phyloP scores from a whole-genome alignment of 345 rosid genomes.

The Microcos paniculata region DNA sequence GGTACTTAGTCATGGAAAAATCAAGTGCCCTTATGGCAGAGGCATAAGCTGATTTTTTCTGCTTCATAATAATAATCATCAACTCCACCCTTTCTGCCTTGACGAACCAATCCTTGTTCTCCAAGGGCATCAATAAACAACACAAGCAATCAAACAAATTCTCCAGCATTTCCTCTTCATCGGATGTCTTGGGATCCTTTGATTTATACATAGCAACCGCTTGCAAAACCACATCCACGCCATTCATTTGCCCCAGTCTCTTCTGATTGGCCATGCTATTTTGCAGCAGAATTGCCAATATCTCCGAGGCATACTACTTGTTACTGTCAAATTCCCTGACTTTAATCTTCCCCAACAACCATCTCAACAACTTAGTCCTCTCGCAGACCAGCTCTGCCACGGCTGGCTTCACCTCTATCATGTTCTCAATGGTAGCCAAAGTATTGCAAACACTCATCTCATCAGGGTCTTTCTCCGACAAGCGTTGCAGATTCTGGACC shows the following conservation, averaged over 20 bases:
- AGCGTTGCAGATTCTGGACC: slow-evolving; percentile 85
- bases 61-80: slow-evolving; percentile 98
- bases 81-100: slow-evolving; percentile 97
- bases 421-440: slow-evolving; percentile 77
- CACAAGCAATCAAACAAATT: slow-evolving; percentile 86
- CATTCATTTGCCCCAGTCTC: slow-evolving; percentile 90
- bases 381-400: slow-evolving; percentile 91
- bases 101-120: slow-evolving; percentile 96
- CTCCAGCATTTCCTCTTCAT: slow-evolving; percentile 98
- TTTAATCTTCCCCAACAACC: slow-evolving; percentile 80
- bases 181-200: slow-evolving; percentile 81
- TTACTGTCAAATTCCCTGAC: slow-evolving; percentile 82
- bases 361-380: slow-evolving; percentile 72
- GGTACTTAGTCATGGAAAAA: slow-evolving; percentile 94
- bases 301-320: slow-evolving; percentile 95
- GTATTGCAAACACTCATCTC: slow-evolving; percentile 78
- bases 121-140: slow-evolving; percentile 93
- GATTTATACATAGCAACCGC: slow-evolving; percentile 95
- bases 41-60: slow-evolving; percentile 92
- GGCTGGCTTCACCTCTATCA: slow-evolving; percentile 89
- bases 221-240: slow-evolving; percentile 87
- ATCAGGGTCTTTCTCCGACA: slow-evolving; percentile 78
- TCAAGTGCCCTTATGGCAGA: slow-evolving; percentile 92
- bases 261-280: slow-evolving; percentile 84
- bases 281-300: slow-evolving; percentile 84